Evolutionary conservation across 2,329 filamentous ascomycete species (phyloP), one percentile per base, ranked within the genome.

Genomic region (Elsinoe fawcettii): DNA sequence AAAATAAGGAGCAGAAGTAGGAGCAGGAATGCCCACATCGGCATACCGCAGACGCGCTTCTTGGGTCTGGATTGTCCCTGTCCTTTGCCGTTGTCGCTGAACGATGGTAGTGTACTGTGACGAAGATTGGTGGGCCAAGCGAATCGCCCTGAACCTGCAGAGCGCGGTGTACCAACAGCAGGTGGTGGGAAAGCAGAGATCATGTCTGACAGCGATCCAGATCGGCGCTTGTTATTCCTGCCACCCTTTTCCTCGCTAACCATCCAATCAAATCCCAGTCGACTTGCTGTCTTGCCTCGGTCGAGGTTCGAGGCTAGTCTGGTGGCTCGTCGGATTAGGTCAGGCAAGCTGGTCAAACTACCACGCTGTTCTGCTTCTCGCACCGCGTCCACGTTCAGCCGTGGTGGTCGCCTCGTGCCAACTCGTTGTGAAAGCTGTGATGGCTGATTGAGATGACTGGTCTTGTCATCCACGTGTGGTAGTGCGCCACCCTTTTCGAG

Each of bases 271-370:
- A 80, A 69, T 16, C 78, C 79, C 5, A 82, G 64, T 58, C 79
- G 74, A 66, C 82, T 85, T 11, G 82, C 82, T 18, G 83, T 85
- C 62, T 74, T 85, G 11, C 92, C 92, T 62, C 85, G 85, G 65
- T 97, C 92, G 59, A 99, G 84, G 71, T 95, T 90, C 0, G 88
- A 83, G 14, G 91, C 92, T 36, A 97, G 75, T 62, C 83, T 84
- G 0, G 92, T 97, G 9, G 93, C 93, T 64, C 93, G 83, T 66
- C 84, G 81, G 63, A 99, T 97, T 60, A 99, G 75, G 69, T 97
- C 93, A 0, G 91, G 87, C 59, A 99, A 75, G 71, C 91, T 96
- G 1, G 93, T 97, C 61, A 96, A 77, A 68, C 91, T 96, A 3
- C 90, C 91, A 66, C 93, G 83, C 1, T 86, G 82, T 70, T 96